Percentiles rank a stretch among this genome's conserved stretches.
Evolutionary conservation across 805 yeast species (phyloP).

Genomic region (Tetrapisispora pingtungensis): DNA sequence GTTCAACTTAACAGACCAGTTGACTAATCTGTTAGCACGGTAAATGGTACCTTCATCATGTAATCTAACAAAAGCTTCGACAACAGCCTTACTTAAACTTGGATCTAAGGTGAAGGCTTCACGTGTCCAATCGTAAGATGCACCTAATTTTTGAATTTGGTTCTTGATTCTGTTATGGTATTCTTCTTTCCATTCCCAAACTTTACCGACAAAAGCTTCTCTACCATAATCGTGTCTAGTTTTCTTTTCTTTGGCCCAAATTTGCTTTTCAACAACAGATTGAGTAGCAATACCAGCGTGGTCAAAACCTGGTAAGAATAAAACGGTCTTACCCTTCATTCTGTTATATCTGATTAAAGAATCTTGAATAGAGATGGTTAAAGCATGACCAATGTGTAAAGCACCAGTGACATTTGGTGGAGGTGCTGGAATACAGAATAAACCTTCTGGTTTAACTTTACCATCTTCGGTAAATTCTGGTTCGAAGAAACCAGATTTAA

Average conservation of each 20-base stretch:
- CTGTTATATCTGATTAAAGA: conserved; percentile 86
- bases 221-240: conserved; percentile 95
- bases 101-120: conserved; percentile 92
- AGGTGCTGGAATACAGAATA: conserved; percentile 91
- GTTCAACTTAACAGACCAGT: conserved; percentile 92
- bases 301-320: conserved; percentile 93
- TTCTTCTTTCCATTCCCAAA: conserved; percentile 98
- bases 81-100: conserved; percentile 64
- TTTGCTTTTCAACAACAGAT: conserved; percentile 92
- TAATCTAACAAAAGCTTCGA: conserved; percentile 80
- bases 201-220: conserved; percentile 75
- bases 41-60: conserved; percentile 94
- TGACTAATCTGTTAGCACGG: conserved; percentile 85
- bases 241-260: conserved; percentile 77
- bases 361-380: conserved; percentile 92
- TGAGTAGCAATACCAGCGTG: conserved; percentile 99
- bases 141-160: conserved; percentile 83
- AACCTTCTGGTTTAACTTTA: conserved; percentile 66
- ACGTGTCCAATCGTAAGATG: conserved; percentile 92
- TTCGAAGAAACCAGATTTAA: conserved; percentile 71
- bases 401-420: conserved; percentile 99
- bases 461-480: conserved; percentile 79
- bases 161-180: conserved; percentile 77
- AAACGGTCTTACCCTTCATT: conserved; percentile 92
- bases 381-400: conserved; percentile 95